Evolutionary conservation across 345 rosid species (phyloP).

Genomic region (Lepidium didymum): DNA sequence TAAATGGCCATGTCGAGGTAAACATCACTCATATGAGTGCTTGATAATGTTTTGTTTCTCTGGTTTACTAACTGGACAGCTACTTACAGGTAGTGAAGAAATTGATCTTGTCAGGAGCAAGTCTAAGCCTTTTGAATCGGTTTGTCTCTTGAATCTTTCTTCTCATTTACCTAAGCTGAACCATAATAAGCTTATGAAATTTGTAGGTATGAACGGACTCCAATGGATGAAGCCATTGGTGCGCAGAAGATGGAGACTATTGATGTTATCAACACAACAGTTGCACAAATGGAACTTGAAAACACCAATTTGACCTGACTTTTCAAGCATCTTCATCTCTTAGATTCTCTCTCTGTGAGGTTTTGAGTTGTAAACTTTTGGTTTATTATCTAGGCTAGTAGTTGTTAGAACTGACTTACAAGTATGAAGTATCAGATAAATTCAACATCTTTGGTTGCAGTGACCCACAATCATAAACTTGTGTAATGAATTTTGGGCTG

Average conservation of each 20-base stretch:
- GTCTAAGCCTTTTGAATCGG: conserved; percentile 65
- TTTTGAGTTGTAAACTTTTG: conserved; percentile 1
- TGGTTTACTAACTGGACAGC: neutral
- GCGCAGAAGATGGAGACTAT: conserved; percentile 57
- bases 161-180: neutral
- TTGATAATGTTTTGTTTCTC: neutral
- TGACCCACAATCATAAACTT: neutral
- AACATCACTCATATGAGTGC: neutral
- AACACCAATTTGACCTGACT: conserved; percentile 40
- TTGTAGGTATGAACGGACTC: conserved; percentile 72
- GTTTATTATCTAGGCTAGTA: neutral
- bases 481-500: neutral
- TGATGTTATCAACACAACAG: conserved; percentile 57
- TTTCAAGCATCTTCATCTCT: neutral
- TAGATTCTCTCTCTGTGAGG: neutral
- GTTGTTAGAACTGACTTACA: neutral
- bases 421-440: neutral
- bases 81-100: conserved; percentile 63
- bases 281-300: conserved; percentile 57
- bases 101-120: conserved; percentile 74
- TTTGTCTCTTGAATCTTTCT: conserved; percentile 16
- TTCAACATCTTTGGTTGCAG: neutral
- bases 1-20: conserved; percentile 83
- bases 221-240: conserved; percentile 76
- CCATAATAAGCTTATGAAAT: neutral